Evolutionary conservation across 768 basidiomycete species (phyloP).

Genomic region (Chalciporus sphaerocephalus): DNA sequence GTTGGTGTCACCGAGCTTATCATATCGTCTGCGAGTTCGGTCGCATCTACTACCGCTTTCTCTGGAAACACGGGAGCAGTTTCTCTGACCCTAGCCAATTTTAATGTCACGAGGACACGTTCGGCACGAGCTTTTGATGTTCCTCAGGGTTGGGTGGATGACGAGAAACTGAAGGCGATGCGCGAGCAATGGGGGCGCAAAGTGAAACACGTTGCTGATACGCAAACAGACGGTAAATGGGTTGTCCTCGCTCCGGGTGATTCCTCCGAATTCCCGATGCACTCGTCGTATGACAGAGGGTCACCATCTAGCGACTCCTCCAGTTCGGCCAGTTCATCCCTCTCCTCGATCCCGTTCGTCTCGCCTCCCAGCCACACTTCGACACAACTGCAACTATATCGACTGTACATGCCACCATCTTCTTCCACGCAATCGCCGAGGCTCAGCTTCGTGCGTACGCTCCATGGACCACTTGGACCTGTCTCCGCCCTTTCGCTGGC

Average conservation of each 20-base stretch:
- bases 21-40: conserved; percentile 39
- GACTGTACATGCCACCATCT: conserved; percentile 55
- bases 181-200: conserved; percentile 79
- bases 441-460: conserved; percentile 64
- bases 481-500: conserved; percentile 66
- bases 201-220: conserved; percentile 62
- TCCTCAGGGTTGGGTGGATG: conserved; percentile 69
- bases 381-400: conserved; percentile 68
- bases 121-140: conserved; percentile 67
- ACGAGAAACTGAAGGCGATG: conserved; percentile 54
- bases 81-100: conserved; percentile 26
- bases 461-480: conserved; percentile 67
- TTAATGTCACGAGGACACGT: conserved; percentile 55
- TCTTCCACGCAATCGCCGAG: conserved; percentile 55
- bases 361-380: conserved; percentile 42
- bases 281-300: conserved; percentile 11
- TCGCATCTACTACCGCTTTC: conserved; percentile 5
- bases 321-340: conserved; percentile 23
- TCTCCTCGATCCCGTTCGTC: conserved; percentile 19
- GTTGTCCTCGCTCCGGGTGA: conserved; percentile 67
- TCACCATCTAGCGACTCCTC: conserved; percentile 22
- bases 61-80: conserved; percentile 9
- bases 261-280: conserved; percentile 15
- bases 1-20: conserved; percentile 73
- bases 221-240: conserved; percentile 84